A percentile compares a stretch with the other conserved stretches of the same genome.
Conservation (phyloP, 2,329 filamentous ascomycete species). For the Calonectria honghensis region DNA sequence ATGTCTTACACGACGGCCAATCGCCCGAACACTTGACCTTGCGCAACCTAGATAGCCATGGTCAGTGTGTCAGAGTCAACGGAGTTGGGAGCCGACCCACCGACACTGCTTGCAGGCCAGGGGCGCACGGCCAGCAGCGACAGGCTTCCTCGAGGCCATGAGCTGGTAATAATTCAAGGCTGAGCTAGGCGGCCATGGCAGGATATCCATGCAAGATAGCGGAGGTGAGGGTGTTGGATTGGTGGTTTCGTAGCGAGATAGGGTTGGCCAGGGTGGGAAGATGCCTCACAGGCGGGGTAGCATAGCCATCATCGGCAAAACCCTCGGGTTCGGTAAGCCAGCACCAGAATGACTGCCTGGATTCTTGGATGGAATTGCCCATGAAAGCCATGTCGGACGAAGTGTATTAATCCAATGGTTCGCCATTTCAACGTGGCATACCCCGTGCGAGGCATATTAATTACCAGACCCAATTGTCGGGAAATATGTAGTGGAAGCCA, state of each 20-base stretch:
- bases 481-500: neutral
- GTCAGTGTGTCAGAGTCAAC: neutral
- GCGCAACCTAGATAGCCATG: neutral
- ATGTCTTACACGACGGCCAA: slow-evolving; percentile 22
- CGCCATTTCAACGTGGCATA: neutral
- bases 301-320: neutral
- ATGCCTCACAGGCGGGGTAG: slow-evolving; percentile 5
- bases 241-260: neutral
- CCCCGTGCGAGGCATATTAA: neutral
- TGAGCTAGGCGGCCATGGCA: neutral
- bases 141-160: neutral
- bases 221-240: neutral
- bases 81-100: neutral
- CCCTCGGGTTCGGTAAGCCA: neutral
- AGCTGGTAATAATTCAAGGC: neutral
- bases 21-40: slow-evolving; percentile 17
- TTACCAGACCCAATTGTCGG: neutral
- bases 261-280: neutral
- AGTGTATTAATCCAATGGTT: neutral
- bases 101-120: slow-evolving; percentile 15
- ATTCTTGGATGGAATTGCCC: neutral
- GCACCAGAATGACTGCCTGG: neutral
- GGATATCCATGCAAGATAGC: neutral
- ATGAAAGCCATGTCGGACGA: neutral
- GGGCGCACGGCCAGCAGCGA: slow-evolving; percentile 7